These are phyloP conservation scores for Westerdykella sp. DNA, from an alignment of 2,329 filamentous ascomycete species.

Conservation along the genomic window DNA sequence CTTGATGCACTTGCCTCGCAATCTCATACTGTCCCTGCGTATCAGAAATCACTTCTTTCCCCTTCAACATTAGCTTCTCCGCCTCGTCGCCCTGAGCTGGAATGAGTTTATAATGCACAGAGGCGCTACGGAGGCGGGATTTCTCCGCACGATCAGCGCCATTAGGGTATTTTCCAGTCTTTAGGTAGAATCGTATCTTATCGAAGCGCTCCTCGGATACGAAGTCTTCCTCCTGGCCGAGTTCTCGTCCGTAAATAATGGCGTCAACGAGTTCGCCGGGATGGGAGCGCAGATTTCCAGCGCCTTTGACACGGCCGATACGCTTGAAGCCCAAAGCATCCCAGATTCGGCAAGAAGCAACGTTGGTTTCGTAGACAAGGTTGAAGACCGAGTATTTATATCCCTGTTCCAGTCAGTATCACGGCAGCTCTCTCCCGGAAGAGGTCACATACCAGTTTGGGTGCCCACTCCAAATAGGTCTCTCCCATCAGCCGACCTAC, in stretches of 20 bases:
- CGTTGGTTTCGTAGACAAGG: slow-evolving; percentile 88
- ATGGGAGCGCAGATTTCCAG: slow-evolving; percentile 45
- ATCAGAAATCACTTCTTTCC: slow-evolving; percentile 93
- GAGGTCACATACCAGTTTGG: slow-evolving; percentile 39
- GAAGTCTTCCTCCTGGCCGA: slow-evolving; percentile 65
- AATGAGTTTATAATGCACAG: slow-evolving; percentile 86
- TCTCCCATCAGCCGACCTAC: slow-evolving; percentile 49
- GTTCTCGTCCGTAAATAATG: slow-evolving; percentile 56
- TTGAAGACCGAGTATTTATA: slow-evolving; percentile 94
- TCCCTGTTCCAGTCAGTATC: slow-evolving; percentile 44
- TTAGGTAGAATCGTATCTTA: slow-evolving; percentile 96
- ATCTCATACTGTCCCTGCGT: slow-evolving; percentile 87
- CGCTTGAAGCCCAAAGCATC: slow-evolving; percentile 88
- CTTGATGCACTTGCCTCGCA: slow-evolving; percentile 66
- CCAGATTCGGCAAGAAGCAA: slow-evolving; percentile 85
- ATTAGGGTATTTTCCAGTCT: slow-evolving; percentile 86
- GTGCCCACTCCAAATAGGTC: slow-evolving; percentile 48
- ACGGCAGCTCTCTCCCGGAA: not conserved
- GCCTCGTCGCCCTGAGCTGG: slow-evolving; percentile 41
- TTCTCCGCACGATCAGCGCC: slow-evolving; percentile 94
- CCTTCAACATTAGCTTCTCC: slow-evolving; percentile 83
- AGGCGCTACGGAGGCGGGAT: slow-evolving; percentile 84
- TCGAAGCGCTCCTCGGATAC: slow-evolving; percentile 95
- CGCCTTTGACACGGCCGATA: slow-evolving; percentile 66
- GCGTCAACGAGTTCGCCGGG: slow-evolving; percentile 44